Evolutionary conservation across 768 basidiomycete genomes (phyloP).

Genomic region (Tylopilus plumbeoviolaceoides): DNA sequence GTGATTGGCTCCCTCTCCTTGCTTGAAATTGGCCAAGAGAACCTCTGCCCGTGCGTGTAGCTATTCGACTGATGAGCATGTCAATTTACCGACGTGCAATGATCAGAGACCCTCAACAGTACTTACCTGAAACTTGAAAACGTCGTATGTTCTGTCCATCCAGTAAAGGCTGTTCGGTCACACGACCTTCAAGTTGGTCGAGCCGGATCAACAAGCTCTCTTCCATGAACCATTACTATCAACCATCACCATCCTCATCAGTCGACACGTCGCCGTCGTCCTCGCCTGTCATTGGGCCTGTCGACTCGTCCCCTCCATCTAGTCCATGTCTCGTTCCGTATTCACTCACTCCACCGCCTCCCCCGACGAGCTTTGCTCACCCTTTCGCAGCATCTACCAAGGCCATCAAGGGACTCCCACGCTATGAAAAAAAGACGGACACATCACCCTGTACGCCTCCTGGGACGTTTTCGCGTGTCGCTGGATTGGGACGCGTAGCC

Average conservation of each 20-base stretch:
- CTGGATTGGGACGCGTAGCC: slow-evolving; percentile 12
- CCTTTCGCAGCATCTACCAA: slow-evolving; percentile 61
- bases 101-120: too few relatives aligned
- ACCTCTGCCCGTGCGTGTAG: too few relatives aligned
- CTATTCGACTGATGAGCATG: too few relatives aligned
- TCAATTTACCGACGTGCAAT: too few relatives aligned
- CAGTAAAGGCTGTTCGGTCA: too few relatives aligned
- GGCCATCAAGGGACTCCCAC: slow-evolving; percentile 38
- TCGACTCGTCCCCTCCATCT: slow-evolving; percentile 37
- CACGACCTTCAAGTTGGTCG: too few relatives aligned
- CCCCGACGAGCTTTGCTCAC: slow-evolving; percentile 25
- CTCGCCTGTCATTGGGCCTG: slow-evolving; percentile 39
- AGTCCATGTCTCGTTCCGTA: slow-evolving; percentile 28
- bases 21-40: too few relatives aligned
- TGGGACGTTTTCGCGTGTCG: slow-evolving; percentile 14
- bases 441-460: slow-evolving; percentile 21
- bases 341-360: slow-evolving; percentile 32
- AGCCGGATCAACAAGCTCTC: too few relatives aligned
- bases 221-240: too few relatives aligned
- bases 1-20: too few relatives aligned
- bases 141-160: too few relatives aligned
- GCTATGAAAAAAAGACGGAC: slow-evolving; percentile 40
- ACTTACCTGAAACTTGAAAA: too few relatives aligned
- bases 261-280: slow-evolving; percentile 45
- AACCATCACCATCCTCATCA: slow-evolving; percentile 6